Base-by-base conservation (phyloP, 2,329 filamentous ascomycete species). In the Amphichorda felina region DNA sequence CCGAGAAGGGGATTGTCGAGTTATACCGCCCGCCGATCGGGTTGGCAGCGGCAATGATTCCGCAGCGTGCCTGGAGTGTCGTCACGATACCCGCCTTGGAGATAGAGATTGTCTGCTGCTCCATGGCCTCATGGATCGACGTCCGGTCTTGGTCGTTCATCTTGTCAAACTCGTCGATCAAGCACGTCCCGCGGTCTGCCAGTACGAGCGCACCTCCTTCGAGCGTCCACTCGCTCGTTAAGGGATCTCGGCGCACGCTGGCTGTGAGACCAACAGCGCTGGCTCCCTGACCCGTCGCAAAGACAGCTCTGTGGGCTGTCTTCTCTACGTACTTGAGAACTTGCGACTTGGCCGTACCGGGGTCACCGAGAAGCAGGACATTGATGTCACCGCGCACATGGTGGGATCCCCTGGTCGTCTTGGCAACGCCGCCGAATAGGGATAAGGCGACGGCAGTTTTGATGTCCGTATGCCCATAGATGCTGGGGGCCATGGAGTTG, bases 61-160 rank as follows among this genome's bases (percentile, higher is more conserved):
- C 87, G 56, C 91, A 98, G 27, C 91, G 82, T 30, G 91, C 91
- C 57, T 98, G 89, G 1, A 98, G 69, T 0, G 91, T 96, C 1
- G 91, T 98, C 30, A 98, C 91, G 41, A 98, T 98, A 60, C 91
- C 91, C 1, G 91, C 91, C 57, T 98, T 98, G 44, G 87, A 94
- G 52, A 98, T 98, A 41, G 89, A 96, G 46, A 98, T 98, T 2
- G 91, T 98, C 62, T 98, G 91, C 60, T 98, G 91, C 60, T 98
- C 91, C 91, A 98, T 98, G 40, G 91, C 91, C 68, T 98, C 91
- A 71, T 98, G 91, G 47, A 98, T 98, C 7, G 87, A 94, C 1
- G 91, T 96, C 44, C 91, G 78, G 57, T 98, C 91, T 54, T 96
- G 87, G 55, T 98, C 91, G 56, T 96, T 96, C 91, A 98, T 98